A percentile compares a stretch with the other conserved stretches of the same genome.
Evolutionary conservation across 805 yeast genomes (phyloP).

Genomic region (Cyberlindnera bimundalis): DNA sequence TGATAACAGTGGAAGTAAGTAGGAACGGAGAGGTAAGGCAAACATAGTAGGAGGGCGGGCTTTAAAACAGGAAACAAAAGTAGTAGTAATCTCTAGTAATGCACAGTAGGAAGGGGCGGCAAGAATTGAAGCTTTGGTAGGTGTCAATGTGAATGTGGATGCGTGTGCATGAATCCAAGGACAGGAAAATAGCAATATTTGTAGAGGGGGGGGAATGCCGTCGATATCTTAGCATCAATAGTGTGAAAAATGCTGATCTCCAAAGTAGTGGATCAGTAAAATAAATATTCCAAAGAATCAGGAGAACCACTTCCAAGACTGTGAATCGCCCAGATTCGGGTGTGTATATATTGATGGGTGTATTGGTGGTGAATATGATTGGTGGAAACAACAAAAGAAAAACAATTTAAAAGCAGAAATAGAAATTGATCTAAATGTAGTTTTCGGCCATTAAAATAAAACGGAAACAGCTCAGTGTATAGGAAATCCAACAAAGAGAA

Average conservation of each 20-base stretch:
- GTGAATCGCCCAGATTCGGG: constrained; percentile 2
- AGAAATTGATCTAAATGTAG: constrained; percentile 3
- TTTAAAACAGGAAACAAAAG: background rate
- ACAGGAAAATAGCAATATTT: background rate
- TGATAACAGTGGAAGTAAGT: background rate
- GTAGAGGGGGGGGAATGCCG: background rate
- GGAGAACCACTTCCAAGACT: too few relatives aligned
- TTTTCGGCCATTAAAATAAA: background rate
- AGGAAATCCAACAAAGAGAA: constrained; percentile 1
- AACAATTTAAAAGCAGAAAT: background rate
- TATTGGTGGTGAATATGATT: background rate
- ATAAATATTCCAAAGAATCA: background rate
- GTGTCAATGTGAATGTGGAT: background rate
- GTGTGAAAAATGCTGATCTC: background rate
- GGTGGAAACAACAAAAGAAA: constrained; percentile 1
- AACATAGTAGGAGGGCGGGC: background rate
- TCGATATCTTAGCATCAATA: constrained; percentile 2
- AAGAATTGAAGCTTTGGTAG: constrained; percentile 7
- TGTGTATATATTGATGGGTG: constrained; percentile 3
- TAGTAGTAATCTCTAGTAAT: constrained; percentile 8
- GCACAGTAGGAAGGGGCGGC: constrained; percentile 2
- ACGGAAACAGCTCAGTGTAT: background rate
- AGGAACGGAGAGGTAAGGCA: background rate
- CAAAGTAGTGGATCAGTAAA: background rate
- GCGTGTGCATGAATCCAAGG: background rate